These are phyloP conservation scores for Chaetomiaceae sp. DNA, from an alignment of 2,329 filamentous ascomycete species.

Conservation along the genomic window DNA sequence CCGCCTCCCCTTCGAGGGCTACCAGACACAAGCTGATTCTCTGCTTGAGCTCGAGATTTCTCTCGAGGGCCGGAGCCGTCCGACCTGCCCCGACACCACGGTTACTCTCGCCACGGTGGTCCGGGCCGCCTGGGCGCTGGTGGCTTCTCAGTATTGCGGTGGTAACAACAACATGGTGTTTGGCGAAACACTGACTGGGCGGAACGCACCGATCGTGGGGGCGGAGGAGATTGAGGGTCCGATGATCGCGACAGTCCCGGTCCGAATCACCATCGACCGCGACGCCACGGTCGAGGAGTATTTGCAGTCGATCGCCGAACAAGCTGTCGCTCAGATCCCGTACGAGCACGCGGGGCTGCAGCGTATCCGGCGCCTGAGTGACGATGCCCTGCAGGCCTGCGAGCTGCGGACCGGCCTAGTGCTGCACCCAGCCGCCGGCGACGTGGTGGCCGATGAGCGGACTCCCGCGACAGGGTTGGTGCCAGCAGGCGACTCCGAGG, in stretches of 20 bases:
- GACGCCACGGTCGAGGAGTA: background rate
- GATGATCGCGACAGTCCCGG: conserved; percentile 19
- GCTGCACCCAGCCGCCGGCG: background rate
- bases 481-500: conserved; percentile 49
- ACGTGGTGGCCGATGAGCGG: conserved; percentile 22
- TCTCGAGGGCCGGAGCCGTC: conserved; percentile 14
- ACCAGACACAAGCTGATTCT: conserved; percentile 31
- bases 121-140: conserved; percentile 53
- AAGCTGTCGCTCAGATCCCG: conserved; percentile 3
- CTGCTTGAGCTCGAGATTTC: conserved; percentile 47
- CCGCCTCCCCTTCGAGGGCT: conserved; percentile 31
- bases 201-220: conserved; percentile 14
- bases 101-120: conserved; percentile 50
- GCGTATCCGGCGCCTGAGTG: conserved; percentile 1
- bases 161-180: conserved; percentile 47
- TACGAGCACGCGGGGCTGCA: conserved; percentile 11
- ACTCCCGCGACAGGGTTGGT: conserved; percentile 47
- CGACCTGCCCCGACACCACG: conserved; percentile 17
- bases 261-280: conserved; percentile 10
- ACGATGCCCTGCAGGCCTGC: conserved; percentile 1
- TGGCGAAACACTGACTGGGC: conserved; percentile 32
- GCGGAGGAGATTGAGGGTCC: conserved; percentile 19
- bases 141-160: conserved; percentile 45
- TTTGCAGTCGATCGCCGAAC: background rate
- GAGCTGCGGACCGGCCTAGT: conserved; percentile 1